Evolutionary conservation across 495 filamentous ascomycete genomes (phyloP), one percentile per base, ranked within the genome.

Genomic region (Aspergillus sclerotiicarbonarius): DNA sequence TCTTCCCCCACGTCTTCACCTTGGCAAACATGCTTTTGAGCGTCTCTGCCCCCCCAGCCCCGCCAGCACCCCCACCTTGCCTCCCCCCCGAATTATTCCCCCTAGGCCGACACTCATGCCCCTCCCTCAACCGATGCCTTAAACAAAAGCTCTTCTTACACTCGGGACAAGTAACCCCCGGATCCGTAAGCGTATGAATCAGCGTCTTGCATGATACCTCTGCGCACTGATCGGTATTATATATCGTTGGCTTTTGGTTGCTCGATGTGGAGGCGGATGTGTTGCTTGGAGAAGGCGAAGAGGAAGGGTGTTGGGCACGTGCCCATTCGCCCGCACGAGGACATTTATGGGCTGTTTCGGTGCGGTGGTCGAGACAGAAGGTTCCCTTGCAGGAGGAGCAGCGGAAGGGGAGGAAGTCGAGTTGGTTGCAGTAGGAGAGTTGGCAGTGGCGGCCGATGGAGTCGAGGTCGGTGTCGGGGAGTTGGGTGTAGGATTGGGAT

Each of bases 361-460:
- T 89, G 53, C 94, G 90, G 81, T 98, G 94, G 69, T 97, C 91
- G 67, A 95, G 89, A 71, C 94, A 98, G 81, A 85, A 98, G 48
- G 87, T 95, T 47, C 86, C 81, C 64, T 75, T 77, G 66, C 94
- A 98, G 69, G 87, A 92, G 73, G 94, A 89, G 80, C 94, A 98
- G 62, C 84, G 81, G 77, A 97, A 98, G 39, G 94, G 94, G 10
- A 98, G 87, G 77, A 98, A 98, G 76, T 98, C 95, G 47, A 98
- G 89, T 67, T 90, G 87, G 69, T 92, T 86, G 82, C 94, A 98
- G 81, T 90, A 92, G 61, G 84, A 74, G 75, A 89, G 86, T 73
- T 97, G 85, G 81, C 94, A 98, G 78, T 96, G 91, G 54, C 85
- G 84, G 65, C 94, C 94, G 70, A 98, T 89, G 10, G 90, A 82